Evolutionary conservation across 2,329 filamentous ascomycete genomes (phyloP).

Genomic region (Corniculantispora saksenae): DNA sequence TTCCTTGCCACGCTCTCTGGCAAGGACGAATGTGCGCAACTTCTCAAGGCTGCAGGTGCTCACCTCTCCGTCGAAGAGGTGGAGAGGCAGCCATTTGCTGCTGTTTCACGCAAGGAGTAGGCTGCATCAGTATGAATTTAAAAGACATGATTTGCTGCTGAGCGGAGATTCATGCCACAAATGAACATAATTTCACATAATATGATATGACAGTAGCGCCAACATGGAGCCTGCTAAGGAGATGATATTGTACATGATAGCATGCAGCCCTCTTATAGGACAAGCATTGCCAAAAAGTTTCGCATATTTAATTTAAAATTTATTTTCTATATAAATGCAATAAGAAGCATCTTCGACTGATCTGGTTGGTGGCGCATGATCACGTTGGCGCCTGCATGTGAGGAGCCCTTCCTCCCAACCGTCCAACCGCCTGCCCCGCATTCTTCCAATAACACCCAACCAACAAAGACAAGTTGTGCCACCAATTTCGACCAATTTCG

Average conservation of each 20-base stretch:
- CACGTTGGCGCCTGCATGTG: too few species aligned
- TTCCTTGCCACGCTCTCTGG: constrained; percentile 63
- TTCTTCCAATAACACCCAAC: too few species aligned
- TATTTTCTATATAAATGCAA: background rate
- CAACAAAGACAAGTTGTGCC: too few species aligned
- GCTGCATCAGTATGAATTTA: background rate
- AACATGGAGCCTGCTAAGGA: background rate
- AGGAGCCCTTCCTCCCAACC: too few species aligned
- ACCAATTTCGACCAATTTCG: too few species aligned
- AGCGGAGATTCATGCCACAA: background rate
- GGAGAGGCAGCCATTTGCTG: constrained; percentile 28
- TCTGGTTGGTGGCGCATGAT: too few species aligned
- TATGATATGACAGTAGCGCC: background rate
- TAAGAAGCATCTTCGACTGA: background rate
- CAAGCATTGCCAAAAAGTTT: background rate
- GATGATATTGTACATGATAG: background rate
- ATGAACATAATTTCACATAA: background rate
- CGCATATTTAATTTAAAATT: background rate
- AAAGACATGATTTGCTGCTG: background rate
- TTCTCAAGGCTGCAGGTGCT: constrained; percentile 61
- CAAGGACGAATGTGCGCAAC: constrained; percentile 51
- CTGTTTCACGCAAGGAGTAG: background rate
- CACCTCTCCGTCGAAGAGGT: constrained; percentile 51
- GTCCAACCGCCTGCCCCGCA: too few species aligned
- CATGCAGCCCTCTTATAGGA: background rate